Conservation (phyloP, 192 early-diverging fungal genomes). For the Coemansia sp. region DNA sequence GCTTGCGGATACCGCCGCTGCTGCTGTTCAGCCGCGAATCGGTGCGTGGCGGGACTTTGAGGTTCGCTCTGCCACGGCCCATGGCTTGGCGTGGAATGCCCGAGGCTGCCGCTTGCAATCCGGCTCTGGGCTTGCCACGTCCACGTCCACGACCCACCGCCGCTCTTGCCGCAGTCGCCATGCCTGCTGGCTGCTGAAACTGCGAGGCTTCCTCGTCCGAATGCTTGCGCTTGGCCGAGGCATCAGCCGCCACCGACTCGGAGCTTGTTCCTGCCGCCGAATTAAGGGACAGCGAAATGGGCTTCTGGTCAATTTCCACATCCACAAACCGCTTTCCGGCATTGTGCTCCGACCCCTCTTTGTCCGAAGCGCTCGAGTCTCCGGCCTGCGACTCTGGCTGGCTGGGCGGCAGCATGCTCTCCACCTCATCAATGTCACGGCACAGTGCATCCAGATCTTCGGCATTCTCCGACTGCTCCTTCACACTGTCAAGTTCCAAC, state of each 20-base stretch:
- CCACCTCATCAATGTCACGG: slow-evolving; percentile 38
- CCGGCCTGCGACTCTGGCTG: slow-evolving; percentile 5
- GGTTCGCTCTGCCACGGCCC: slow-evolving; percentile 7
- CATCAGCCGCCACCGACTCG: slow-evolving; percentile 5
- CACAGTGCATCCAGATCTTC: slow-evolving; percentile 30
- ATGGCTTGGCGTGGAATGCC: slow-evolving; percentile 27
- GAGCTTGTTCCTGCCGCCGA: slow-evolving; percentile 8
- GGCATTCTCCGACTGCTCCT: slow-evolving; percentile 13
- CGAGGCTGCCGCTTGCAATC: slow-evolving; percentile 2
- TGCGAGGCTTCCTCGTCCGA: slow-evolving; percentile 25
- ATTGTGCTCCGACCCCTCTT: neutral
- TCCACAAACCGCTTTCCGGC: slow-evolving; percentile 11
- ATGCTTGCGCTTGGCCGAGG: slow-evolving; percentile 40
- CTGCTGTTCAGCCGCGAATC: slow-evolving; percentile 17
- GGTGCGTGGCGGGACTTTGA: slow-evolving; percentile 18
- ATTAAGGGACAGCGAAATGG: slow-evolving; percentile 14
- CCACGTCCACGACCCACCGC: slow-evolving; percentile 4
- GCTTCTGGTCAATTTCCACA: slow-evolving; percentile 35
- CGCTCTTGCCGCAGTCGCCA: neutral
- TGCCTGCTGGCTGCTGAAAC: neutral
- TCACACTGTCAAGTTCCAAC: slow-evolving; percentile 11
- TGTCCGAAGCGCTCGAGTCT: neutral
- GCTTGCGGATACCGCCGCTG: slow-evolving; percentile 1
- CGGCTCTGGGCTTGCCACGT: slow-evolving; percentile 13
- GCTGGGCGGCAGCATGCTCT: slow-evolving; percentile 35